A percentile compares a stretch with the other conserved stretches of the same genome.
Conservation (phyloP, 805 yeast species). For the Saturnispora diversa region DNA sequence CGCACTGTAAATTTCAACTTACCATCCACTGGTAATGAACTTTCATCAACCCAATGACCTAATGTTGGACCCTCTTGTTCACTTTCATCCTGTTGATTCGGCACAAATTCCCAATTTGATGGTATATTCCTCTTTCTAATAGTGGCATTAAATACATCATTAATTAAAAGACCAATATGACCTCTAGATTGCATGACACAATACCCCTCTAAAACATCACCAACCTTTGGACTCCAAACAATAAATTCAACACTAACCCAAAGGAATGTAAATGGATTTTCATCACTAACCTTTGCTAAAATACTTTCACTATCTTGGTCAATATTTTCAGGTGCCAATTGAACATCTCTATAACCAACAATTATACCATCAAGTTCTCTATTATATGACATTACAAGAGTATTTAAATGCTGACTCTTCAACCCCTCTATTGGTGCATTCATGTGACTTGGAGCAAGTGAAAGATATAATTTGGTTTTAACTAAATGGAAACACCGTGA, state of each 20-base stretch:
- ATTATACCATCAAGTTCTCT: conserved; percentile 73
- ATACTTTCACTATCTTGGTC: conserved; percentile 30
- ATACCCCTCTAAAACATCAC: conserved; percentile 80
- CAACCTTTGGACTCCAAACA: conserved; percentile 86
- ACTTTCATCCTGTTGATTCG: conserved; percentile 61
- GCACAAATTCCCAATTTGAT: conserved; percentile 75
- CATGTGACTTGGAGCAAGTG: conserved; percentile 78
- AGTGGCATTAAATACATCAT: conserved; percentile 92
- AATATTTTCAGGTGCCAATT: conserved; percentile 37
- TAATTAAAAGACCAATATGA: conserved; percentile 83
- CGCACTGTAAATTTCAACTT: conserved; percentile 70
- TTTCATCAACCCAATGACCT: conserved; percentile 83
- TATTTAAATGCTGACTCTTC: conserved; percentile 81
- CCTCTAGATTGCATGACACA: conserved; percentile 90
- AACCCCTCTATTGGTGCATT: conserved; percentile 70
- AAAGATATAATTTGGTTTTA: conserved; percentile 60
- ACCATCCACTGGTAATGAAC: conserved; percentile 72
- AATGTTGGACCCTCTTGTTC: conserved; percentile 29
- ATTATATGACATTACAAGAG: conserved; percentile 77
- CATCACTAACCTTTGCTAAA: conserved; percentile 62
- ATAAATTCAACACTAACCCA: conserved; percentile 82
- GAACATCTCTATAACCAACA: conserved; percentile 64
- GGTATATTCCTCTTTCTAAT: conserved; percentile 84
- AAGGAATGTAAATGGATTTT: conserved; percentile 78
- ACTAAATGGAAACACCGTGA: conserved; percentile 65